Base-by-base conservation (phyloP, 192 early-diverging fungal species). In the Dissophora globulifera region DNA sequence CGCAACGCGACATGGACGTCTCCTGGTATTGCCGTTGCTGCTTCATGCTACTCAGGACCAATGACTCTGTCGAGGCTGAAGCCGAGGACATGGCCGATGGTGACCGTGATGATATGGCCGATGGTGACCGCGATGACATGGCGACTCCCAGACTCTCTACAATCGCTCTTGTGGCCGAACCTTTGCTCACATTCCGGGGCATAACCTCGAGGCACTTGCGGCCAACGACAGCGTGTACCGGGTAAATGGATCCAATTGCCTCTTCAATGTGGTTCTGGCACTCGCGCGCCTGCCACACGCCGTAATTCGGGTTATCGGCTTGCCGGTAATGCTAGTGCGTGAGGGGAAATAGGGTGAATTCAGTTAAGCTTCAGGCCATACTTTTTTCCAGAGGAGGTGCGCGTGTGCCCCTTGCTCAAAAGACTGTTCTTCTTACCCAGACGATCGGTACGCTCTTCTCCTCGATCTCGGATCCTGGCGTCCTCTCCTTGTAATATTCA, bases 231-330 rank as follows among this genome's bases (percentile, higher is more conserved):
- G 83, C 81, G 46, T 92, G 92, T 27, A 95, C 86, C 5, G 93
- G 86, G 68, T 84, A 94, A 42, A 78, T 87, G 20, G 82, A 71
- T 4, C 85, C 84, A 25, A 95, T 78, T 4, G 89, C 75, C 25
- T 90, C 86, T 65, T 89, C 85, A 55, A 95, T 91, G 55, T 95
- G 93, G 67, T 94, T 95, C 53, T 91, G 87, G 69, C 92, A 93
- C 69, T 94, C 93, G 20, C 89, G 86, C 11, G 92, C 92, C 65
- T 93, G 91, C 92, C 93, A 93, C 25, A 84, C 33, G 30, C 86
- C 87, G 58, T 91, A 92, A 29, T 38, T 69, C 31, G 80, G 69
- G 51, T 84, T 82, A 42, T 91, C 90, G 1, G 87, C 87, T 17
- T 67, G 62, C 19, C 83, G 80, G 59, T 88, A 92, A 50, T 92